Percentiles rank a stretch among this genome's conserved stretches.
Conservation (phyloP, 805 yeast genomes). For the Blastobotrys attinorum region DNA sequence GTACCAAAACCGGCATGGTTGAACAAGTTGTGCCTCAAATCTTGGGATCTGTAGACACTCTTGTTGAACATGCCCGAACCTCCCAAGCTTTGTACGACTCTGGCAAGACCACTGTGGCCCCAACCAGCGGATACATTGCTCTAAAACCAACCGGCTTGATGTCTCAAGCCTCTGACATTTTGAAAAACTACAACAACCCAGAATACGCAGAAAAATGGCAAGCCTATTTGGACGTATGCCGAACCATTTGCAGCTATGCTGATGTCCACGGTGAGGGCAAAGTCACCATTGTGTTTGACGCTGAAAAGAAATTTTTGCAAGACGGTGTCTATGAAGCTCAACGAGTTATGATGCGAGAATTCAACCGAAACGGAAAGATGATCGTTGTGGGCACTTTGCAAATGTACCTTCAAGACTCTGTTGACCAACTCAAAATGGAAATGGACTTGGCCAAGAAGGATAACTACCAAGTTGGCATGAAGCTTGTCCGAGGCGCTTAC, state of each 20-base stretch:
- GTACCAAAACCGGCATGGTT: constrained; percentile 40
- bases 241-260: constrained; percentile 49
- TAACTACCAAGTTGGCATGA: constrained; percentile 72
- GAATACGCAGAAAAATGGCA: constrained; percentile 45
- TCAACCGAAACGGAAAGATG: constrained; percentile 51
- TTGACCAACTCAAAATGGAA: constrained; percentile 54
- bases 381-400: constrained; percentile 88
- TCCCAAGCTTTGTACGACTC: constrained; percentile 17
- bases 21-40: constrained; percentile 28
- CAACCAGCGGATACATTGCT: constrained; percentile 90
- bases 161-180: constrained; percentile 63
- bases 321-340: constrained; percentile 88
- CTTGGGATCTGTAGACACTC: constrained; percentile 56
- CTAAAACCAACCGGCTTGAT: constrained; percentile 89
- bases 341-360: constrained; percentile 65
- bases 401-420: constrained; percentile 74
- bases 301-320: constrained; percentile 84
- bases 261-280: constrained; percentile 31
- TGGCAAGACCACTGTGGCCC: constrained; percentile 44
- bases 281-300: constrained; percentile 73
- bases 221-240: constrained; percentile 56
- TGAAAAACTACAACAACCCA: constrained; percentile 52
- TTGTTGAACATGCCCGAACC: constrained; percentile 47
- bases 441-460: constrained; percentile 49
- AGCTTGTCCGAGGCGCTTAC: constrained; percentile 93